Conservation (phyloP, 345 rosid genomes). For the Theobroma cacao region DNA sequence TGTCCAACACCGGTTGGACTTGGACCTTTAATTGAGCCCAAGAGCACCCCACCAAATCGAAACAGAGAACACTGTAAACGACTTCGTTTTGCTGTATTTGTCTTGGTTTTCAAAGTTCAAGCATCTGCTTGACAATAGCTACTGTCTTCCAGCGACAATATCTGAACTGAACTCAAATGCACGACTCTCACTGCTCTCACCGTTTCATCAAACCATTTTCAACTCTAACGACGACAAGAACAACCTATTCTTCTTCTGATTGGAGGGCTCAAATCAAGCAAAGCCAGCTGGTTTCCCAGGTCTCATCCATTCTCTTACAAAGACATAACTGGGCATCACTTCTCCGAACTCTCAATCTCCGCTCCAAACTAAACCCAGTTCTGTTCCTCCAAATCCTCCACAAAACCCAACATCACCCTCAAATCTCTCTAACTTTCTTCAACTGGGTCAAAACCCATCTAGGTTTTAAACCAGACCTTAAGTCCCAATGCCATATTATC, state of each 20-base stretch:
- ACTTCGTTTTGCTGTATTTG: not conserved
- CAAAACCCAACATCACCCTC: slow-evolving; percentile 32
- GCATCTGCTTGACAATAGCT: not conserved
- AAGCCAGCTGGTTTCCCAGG: slow-evolving; percentile 37
- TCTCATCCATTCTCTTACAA: slow-evolving; percentile 60
- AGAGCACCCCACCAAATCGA: not conserved
- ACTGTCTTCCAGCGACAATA: slow-evolving; percentile 17
- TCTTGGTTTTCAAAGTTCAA: not conserved
- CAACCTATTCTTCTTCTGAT: slow-evolving; percentile 22
- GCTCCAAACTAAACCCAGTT: slow-evolving; percentile 40
- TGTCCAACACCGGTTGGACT: not conserved
- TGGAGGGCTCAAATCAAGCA: slow-evolving; percentile 55
- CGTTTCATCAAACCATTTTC: slow-evolving; percentile 32
- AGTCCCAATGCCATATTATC: slow-evolving; percentile 44
- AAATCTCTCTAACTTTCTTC: slow-evolving; percentile 54
- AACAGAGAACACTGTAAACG: not conserved
- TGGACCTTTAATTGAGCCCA: not conserved
- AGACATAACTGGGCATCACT: slow-evolving; percentile 46
- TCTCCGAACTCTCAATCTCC: slow-evolving; percentile 42
- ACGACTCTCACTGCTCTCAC: not conserved
- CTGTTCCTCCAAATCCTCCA: slow-evolving; percentile 53
- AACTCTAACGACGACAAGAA: slow-evolving; percentile 5
- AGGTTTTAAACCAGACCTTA: slow-evolving; percentile 54
- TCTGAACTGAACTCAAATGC: slow-evolving; percentile 23
- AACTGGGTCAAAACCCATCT: slow-evolving; percentile 44